Evolutionary conservation across 768 basidiomycete genomes (phyloP), one percentile per base, ranked within the genome.

Genomic region (Mycena vitilis): DNA sequence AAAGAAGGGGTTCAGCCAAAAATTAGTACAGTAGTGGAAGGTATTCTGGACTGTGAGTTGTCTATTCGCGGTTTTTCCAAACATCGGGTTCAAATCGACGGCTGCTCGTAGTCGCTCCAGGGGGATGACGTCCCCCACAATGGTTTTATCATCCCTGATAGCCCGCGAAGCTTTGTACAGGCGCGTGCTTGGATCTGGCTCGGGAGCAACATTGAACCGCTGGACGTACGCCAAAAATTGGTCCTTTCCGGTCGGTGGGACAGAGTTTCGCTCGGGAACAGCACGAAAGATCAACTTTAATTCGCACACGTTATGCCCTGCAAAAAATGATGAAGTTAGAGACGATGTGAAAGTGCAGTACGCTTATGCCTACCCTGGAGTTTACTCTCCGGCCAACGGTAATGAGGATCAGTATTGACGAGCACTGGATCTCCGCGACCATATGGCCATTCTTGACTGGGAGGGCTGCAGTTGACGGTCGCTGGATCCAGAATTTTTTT

Each of bases 221-320:
- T 72, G 66, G 4, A 71, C 65, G 57, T 74, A 75, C 11, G 65
- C 66, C 22, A 75, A 40, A 48, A 70, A 75, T 18, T 25, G 49
- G 2, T 60, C 48, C 8, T 38, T 60, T 40, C 58, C 56, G 10
- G 25, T 2, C 1, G 23, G 37, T 18, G 37, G 38, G 12, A 11
- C 18, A 16, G 1, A 10, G 18, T 22, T 11, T 5, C 11, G 20
- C 30, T 30, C 30, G 18, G 63, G 64, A 22, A 73, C 66, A 16
- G 61, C 51, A 3, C 66, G 48, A 25, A 74, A 60, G 13, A 73
- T 71, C 25, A 72, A 34, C 4, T 48, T 38, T 5, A 74, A 25
- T 25, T 74, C 69, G 12, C 51, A 62, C 16, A 72, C 55, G 5
- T 38, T 23, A 42, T 73, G 73, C 2, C 69, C 73, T 74, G 49